Evolutionary conservation across 306 rosid genomes (phyloP).

Genomic region (Macrotyloma uniflorum): DNA sequence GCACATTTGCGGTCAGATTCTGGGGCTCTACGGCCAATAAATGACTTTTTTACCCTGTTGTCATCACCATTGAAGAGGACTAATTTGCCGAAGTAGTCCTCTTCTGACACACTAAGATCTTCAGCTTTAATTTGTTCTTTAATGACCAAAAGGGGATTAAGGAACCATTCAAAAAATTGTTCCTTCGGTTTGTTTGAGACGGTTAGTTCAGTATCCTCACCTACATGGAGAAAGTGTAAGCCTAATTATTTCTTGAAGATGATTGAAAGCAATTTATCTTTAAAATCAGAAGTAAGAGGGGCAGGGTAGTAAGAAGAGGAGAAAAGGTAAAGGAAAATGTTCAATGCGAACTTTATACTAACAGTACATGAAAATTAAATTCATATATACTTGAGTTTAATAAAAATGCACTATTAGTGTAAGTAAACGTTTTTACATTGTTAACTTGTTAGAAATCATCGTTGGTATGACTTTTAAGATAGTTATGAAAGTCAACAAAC

Average conservation of each 20-base stretch:
- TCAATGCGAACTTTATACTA: background rate
- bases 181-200: conserved; percentile 78
- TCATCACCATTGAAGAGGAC: conserved; percentile 75
- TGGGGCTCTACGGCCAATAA: conserved; percentile 50
- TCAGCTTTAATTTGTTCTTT: conserved; percentile 88
- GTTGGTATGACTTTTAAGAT: too few species aligned
- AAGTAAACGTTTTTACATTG: background rate
- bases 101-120: conserved; percentile 72
- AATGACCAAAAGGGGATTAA: conserved; percentile 79
- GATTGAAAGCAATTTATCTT: conserved; percentile 10
- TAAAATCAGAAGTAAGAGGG: background rate
- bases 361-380: background rate
- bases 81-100: conserved; percentile 68
- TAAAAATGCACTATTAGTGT: background rate
- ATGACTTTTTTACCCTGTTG: conserved; percentile 57
- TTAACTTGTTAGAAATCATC: too few species aligned
- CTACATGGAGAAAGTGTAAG: conserved; percentile 48
- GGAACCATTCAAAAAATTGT: conserved; percentile 81
- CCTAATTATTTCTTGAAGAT: conserved; percentile 19
- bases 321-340: background rate
- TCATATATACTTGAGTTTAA: background rate
- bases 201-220: conserved; percentile 72
- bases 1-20: conserved; percentile 78
- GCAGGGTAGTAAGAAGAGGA: background rate
- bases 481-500: too few species aligned